These are phyloP conservation scores for Wallacemonas sp. DNA, from an alignment of 208 protist genomes.

Conservation along the genomic window DNA sequence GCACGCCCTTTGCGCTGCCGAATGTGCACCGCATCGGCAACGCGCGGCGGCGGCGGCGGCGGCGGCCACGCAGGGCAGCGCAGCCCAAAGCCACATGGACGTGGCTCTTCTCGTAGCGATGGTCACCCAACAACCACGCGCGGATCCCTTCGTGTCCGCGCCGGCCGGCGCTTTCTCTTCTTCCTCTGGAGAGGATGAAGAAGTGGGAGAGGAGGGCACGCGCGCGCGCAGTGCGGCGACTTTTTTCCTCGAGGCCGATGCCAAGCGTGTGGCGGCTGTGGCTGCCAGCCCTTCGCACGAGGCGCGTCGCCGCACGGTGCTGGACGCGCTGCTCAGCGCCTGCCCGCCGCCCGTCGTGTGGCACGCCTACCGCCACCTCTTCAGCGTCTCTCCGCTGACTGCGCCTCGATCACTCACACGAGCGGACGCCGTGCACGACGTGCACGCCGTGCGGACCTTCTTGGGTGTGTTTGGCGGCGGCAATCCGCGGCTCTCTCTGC, in stretches of 20 bases:
- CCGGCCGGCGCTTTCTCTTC: neutral
- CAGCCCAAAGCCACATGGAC: too few relatives aligned
- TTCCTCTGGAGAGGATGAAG: neutral
- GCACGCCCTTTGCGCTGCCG: too few relatives aligned
- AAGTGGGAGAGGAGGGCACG: neutral
- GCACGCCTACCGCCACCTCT: neutral
- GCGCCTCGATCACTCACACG: neutral
- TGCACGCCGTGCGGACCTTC: neutral
- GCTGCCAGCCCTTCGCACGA: neutral
- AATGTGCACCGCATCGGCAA: too few relatives aligned
- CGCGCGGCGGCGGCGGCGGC: too few relatives aligned
- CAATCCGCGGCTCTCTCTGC: neutral
- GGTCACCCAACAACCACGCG: too few relatives aligned
- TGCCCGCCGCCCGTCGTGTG: neutral
- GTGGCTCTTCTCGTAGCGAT: too few relatives aligned
- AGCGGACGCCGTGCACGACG: neutral
- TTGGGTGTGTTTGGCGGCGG: neutral
- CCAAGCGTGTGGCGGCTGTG: neutral
- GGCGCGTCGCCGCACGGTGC: neutral
- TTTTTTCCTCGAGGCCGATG: too few relatives aligned
- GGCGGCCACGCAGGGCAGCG: too few relatives aligned
- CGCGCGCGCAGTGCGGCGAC: too few relatives aligned
- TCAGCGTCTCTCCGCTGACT: neutral
- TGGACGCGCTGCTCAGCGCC: neutral
- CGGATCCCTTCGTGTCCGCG: constrained; percentile 1